Percentiles rank a stretch among this genome's conserved stretches.
phyloP scores from a whole-genome alignment of 75 land plant species.

The Cunninghamia lanceolata region DNA sequence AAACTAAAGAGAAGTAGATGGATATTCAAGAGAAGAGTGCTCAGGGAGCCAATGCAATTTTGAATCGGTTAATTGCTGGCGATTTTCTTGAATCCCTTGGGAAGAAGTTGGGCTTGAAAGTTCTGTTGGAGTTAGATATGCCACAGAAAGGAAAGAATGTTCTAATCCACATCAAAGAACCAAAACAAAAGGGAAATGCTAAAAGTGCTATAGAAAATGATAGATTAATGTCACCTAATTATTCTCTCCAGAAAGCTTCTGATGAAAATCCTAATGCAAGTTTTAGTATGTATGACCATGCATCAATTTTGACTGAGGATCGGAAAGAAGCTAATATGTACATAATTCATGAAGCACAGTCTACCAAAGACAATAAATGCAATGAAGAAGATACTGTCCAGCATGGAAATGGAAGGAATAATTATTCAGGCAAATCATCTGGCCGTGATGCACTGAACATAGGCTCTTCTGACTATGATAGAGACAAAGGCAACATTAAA shows the following conservation, averaged over 20 bases:
- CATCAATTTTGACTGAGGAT: background rate
- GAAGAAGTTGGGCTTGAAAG: slow-evolving; percentile 85
- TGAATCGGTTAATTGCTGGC: slow-evolving; percentile 85
- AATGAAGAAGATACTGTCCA: background rate
- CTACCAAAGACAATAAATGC: background rate
- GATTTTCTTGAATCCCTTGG: slow-evolving; percentile 96
- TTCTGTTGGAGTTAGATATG: slow-evolving; percentile 44
- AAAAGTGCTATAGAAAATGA: background rate
- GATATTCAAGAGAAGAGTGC: slow-evolving; percentile 34
- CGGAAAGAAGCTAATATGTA: background rate
- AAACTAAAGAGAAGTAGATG: slow-evolving; percentile 10
- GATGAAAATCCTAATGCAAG: too few relatives aligned
- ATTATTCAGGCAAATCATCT: too few relatives aligned
- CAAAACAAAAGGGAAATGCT: background rate
- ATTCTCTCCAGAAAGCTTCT: background rate
- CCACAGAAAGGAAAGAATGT: background rate
- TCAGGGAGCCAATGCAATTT: slow-evolving; percentile 67
- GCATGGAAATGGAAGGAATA: too few relatives aligned
- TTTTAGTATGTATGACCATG: too few relatives aligned
- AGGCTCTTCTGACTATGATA: background rate
- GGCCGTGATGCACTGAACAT: background rate
- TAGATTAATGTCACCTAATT: background rate
- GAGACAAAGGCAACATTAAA: background rate
- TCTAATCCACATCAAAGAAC: background rate
- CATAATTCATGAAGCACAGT: background rate